phyloP scores from a whole-genome alignment of 2,329 filamentous ascomycete species.

The Ophioceras dolichostomum region DNA sequence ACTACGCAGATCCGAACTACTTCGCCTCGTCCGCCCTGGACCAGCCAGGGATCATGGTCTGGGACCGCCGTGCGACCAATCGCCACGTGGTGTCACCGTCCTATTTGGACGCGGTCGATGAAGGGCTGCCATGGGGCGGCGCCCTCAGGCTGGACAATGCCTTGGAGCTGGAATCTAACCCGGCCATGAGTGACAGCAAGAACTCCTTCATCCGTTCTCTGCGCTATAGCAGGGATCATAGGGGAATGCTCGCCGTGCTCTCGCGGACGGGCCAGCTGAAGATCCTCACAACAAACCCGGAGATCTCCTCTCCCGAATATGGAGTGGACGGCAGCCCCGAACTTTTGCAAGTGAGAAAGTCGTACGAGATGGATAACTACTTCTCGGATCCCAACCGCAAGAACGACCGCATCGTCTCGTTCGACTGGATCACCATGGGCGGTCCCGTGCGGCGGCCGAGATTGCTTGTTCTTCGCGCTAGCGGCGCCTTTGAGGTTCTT shows the following conservation, averaged over 20 bases:
- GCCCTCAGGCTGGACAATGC: slow-evolving; percentile 44
- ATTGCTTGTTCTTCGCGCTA: slow-evolving; percentile 47
- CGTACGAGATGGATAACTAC: slow-evolving; percentile 49
- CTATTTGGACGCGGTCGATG: slow-evolving; percentile 45
- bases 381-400: slow-evolving; percentile 38
- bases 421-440: slow-evolving; percentile 53
- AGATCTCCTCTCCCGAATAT: slow-evolving; percentile 29
- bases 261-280: slow-evolving; percentile 52
- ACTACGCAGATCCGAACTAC: slow-evolving; percentile 71
- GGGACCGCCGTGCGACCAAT: slow-evolving; percentile 58
- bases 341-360: slow-evolving; percentile 45
- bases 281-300: slow-evolving; percentile 44
- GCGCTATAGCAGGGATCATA: slow-evolving; percentile 49
- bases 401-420: slow-evolving; percentile 51
- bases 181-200: slow-evolving; percentile 37
- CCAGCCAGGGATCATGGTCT: slow-evolving; percentile 62
- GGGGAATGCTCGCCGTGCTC: slow-evolving; percentile 47
- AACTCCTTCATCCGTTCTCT: slow-evolving; percentile 50
- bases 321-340: slow-evolving; percentile 38
- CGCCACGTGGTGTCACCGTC: slow-evolving; percentile 37
- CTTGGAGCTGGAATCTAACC: slow-evolving; percentile 41
- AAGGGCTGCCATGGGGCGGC: slow-evolving; percentile 50
- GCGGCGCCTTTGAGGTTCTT: slow-evolving; percentile 48
- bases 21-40: slow-evolving; percentile 71
- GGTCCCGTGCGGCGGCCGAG: slow-evolving; percentile 43